Evolutionary conservation across 441 rosid species (phyloP).

Genomic region (Aleurites moluccanus): DNA sequence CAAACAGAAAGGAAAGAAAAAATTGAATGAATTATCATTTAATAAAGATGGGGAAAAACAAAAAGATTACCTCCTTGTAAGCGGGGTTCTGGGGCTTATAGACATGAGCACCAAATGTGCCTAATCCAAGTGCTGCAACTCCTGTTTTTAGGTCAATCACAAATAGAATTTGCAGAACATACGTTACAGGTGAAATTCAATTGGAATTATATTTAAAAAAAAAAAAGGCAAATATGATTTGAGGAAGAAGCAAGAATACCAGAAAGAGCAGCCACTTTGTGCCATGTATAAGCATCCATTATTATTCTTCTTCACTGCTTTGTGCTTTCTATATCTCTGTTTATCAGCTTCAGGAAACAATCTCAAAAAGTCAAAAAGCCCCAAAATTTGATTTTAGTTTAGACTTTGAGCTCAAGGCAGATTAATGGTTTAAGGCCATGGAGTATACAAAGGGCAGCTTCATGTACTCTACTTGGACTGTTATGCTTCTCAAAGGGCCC

Average conservation of each 20-base stretch:
- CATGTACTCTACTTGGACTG: no score
- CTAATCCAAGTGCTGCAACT: slow-evolving; percentile 81
- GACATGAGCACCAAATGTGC: slow-evolving; percentile 82
- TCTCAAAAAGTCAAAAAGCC: background rate
- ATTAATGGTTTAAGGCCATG: background rate
- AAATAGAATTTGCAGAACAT: background rate
- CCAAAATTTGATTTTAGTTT: background rate
- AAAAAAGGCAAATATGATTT: background rate
- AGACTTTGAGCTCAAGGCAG: background rate
- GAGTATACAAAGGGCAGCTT: no score
- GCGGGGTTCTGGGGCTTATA: slow-evolving; percentile 77
- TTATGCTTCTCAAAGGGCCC: no score
- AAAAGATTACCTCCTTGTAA: slow-evolving; percentile 58
- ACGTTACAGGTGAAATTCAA: background rate
- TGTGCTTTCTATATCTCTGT: no score
- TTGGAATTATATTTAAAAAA: background rate
- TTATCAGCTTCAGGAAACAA: background rate
- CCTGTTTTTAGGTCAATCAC: slow-evolving; percentile 42
- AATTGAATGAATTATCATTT: background rate
- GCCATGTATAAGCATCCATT: slow-evolving; percentile 75
- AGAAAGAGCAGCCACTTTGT: slow-evolving; percentile 75
- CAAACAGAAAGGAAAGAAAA: background rate
- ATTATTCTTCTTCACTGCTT: background rate
- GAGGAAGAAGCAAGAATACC: slow-evolving; percentile 32
- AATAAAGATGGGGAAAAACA: slow-evolving; percentile 7